phyloP scores from a whole-genome alignment of 2,329 filamentous ascomycete species.

The Calonectria crousiana region DNA sequence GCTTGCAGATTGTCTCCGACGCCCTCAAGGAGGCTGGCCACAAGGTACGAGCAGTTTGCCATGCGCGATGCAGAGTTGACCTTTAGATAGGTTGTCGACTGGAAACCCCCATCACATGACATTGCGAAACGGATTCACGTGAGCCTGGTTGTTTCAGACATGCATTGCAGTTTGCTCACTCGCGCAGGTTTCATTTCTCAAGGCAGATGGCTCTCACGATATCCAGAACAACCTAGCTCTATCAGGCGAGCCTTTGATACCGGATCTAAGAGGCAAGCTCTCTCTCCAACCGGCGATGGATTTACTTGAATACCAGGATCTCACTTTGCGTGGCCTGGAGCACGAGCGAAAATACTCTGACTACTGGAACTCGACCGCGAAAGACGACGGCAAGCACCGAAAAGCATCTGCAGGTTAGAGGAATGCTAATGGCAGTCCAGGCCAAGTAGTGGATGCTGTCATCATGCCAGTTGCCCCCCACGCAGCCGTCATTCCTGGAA shows the following conservation, averaged over 20 bases:
- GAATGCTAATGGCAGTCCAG: not conserved
- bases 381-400: conserved; percentile 57
- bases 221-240: conserved; percentile 61
- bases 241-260: conserved; percentile 65
- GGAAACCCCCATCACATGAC: conserved; percentile 27
- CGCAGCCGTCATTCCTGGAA: conserved; percentile 6
- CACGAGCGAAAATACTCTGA: conserved; percentile 71
- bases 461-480: conserved; percentile 15
- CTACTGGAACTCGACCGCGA: conserved; percentile 70
- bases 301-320: conserved; percentile 51
- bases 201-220: conserved; percentile 48
- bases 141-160: not conserved
- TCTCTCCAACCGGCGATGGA: conserved; percentile 37
- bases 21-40: conserved; percentile 49
- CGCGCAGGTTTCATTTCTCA: conserved; percentile 43
- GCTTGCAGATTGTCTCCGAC: conserved; percentile 5
- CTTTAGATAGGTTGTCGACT: conserved; percentile 45
- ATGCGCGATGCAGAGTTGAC: not conserved
- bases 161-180: not conserved
- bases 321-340: conserved; percentile 66
- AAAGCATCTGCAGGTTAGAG: not conserved
- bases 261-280: conserved; percentile 54
- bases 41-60: conserved; percentile 45
- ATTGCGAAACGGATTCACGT: conserved; percentile 28
- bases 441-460: conserved; percentile 6